These are phyloP conservation scores for Trichoderma reesei DNA, from an alignment of 495 filamentous ascomycete genomes.

Conservation along the genomic window DNA sequence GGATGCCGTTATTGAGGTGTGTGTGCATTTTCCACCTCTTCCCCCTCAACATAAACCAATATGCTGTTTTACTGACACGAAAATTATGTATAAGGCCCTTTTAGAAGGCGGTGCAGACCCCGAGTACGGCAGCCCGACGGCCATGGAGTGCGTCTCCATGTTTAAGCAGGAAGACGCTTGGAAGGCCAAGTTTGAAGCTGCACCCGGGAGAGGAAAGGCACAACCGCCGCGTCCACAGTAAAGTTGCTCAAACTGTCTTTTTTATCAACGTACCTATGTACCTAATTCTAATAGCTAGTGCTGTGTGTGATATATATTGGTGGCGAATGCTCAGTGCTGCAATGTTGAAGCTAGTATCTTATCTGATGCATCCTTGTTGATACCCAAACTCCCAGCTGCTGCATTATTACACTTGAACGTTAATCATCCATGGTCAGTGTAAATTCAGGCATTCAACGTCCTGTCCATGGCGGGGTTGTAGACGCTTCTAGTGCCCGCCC, in stretches of 20 bases:
- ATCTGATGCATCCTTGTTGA: background rate
- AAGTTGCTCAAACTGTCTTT: too few relatives aligned
- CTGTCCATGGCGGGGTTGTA: background rate
- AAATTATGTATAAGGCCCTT: conserved; percentile 22
- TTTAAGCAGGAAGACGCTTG: conserved; percentile 43
- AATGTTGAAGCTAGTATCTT: background rate
- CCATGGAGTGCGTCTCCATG: conserved; percentile 36
- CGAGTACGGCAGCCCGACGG: conserved; percentile 37
- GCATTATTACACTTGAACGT: too few relatives aligned
- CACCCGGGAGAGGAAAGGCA: conserved; percentile 34
- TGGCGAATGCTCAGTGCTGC: too few relatives aligned
- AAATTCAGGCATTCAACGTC: background rate
- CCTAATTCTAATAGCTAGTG: too few relatives aligned
- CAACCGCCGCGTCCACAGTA: background rate
- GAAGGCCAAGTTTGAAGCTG: conserved; percentile 36
- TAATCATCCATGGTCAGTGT: too few relatives aligned
- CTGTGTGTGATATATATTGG: background rate
- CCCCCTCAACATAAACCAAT: too few relatives aligned
- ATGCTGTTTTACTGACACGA: background rate
- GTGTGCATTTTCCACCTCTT: background rate
- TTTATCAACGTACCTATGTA: too few relatives aligned
- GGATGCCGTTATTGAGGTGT: conserved; percentile 35
- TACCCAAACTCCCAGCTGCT: background rate
- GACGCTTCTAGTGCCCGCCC: background rate
- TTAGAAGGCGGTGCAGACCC: conserved; percentile 42